phyloP scores from a whole-genome alignment of 1,284 basidiomycete genomes.

The Fistulinella cinereoalba region DNA sequence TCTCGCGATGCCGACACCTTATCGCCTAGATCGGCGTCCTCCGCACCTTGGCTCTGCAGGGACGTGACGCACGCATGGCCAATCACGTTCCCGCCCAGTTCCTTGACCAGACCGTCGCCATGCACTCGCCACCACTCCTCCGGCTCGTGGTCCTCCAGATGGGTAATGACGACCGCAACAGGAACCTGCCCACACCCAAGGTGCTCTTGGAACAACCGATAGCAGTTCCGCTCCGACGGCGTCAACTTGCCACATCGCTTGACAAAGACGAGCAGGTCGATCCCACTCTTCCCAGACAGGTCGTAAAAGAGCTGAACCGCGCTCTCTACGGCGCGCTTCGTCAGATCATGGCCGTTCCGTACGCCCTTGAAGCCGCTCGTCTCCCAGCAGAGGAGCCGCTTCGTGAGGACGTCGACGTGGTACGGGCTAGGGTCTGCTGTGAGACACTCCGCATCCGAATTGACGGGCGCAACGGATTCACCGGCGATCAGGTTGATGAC shows the following conservation, averaged over 20 bases:
- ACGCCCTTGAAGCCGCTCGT: not conserved
- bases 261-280: constrained; percentile 33
- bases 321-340: not conserved
- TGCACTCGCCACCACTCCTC: constrained; percentile 8
- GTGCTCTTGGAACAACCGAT: constrained; percentile 23
- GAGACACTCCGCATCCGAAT: no score
- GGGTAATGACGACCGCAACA: constrained; percentile 30
- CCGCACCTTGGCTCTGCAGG: not conserved
- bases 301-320: not conserved
- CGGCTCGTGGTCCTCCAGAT: not conserved
- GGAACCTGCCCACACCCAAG: constrained; percentile 30
- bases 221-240: constrained; percentile 17
- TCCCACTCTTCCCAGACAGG: constrained; percentile 3
- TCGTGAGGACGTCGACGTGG: not conserved
- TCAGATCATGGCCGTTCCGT: not conserved
- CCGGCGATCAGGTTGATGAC: not conserved
- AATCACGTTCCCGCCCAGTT: constrained; percentile 1
- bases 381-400: not conserved
- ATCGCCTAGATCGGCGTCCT: not conserved
- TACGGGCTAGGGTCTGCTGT: not conserved
- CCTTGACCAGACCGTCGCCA: not conserved
- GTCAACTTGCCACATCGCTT: constrained; percentile 25
- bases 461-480: no score
- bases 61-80: constrained; percentile 19
- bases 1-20: no score